Base-by-base conservation (phyloP, 1,139 yeast species). In the Candida sanyaensis region DNA sequence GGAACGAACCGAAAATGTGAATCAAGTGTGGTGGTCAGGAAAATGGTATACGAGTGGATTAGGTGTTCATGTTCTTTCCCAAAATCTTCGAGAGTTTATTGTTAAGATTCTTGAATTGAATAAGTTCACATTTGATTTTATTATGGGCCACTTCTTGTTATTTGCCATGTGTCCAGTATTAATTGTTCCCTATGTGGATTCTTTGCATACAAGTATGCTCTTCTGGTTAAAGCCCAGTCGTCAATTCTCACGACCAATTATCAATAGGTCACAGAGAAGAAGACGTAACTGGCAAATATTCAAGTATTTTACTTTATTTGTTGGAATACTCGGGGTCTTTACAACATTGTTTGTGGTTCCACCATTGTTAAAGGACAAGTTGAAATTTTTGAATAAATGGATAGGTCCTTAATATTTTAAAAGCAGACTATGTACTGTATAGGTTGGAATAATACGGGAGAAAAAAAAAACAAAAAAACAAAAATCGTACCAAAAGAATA, bases 1-100 rank as follows among this genome's bases (percentile, higher is more conserved):
- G 49, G 96, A 89, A 58, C 68, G 80, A 51, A 75, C 73, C 39
- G 80, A 76, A 50, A 84, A 80, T 50, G 67, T 68, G 34, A 87
- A 86, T 58, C 61, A 76, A 27, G 84, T 92, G 0, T 90, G 96
- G 96, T 90, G 96, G 96, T 80, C 89, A 0, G 96, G 96, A 0
- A 76, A 73, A 44, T 89, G 96, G 96, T 61, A 76, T 37, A 69
- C 67, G 10, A 75, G 80, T n/a, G 81, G 80, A 1, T 66, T 84
- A 36, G 88, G 91, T 0, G 77, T 81, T 78, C 63, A 75, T 37
- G 67, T 77, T 1, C 46, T 88, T 1, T 72, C 85, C 0, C 95
- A 88, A 57, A 91, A 93, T 0, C 43, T 80, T 5, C 68, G 96
- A 50, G 97, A 90, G 61, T 77, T 75, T 43, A 48, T 81, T 6